phyloP scores from a whole-genome alignment of 2,329 filamentous ascomycete species.

The Trichoderma sp. region DNA sequence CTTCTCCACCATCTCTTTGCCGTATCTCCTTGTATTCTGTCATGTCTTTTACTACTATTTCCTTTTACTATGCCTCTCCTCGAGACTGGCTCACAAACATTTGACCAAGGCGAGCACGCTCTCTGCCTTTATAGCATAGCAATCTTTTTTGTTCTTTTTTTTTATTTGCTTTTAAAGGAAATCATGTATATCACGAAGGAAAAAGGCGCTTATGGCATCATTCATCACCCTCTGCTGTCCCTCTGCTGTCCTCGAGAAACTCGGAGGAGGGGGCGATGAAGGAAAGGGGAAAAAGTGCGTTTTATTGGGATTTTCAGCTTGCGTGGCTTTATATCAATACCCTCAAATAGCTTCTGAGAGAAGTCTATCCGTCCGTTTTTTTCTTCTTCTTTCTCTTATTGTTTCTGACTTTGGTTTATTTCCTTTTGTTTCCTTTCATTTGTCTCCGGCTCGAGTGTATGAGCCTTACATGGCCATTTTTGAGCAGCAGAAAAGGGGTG shows the following conservation, averaged over 20 bases:
- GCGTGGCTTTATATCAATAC: neutral
- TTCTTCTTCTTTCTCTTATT: neutral
- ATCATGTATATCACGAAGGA: neutral
- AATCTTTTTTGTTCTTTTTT: neutral
- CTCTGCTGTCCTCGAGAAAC: neutral
- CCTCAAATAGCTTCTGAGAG: neutral
- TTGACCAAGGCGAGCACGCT: neutral
- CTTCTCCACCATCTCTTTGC: neutral
- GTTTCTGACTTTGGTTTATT: neutral
- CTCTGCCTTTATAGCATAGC: neutral
- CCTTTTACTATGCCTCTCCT: neutral
- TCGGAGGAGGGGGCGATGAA: neutral
- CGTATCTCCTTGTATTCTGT: neutral
- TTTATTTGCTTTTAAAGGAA: neutral
- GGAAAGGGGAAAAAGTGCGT: neutral
- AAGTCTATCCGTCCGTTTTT: neutral
- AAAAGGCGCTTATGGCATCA: neutral
- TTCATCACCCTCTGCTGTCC: neutral
- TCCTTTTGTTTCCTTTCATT: neutral
- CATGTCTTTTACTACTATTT: neutral
- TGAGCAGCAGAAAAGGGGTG: neutral
- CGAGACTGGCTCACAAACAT: neutral
- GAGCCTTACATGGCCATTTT: neutral
- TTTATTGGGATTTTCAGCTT: neutral
- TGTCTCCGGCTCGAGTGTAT: neutral